Conservation (phyloP, 306 rosid species). For the Cucumis hystrix region DNA sequence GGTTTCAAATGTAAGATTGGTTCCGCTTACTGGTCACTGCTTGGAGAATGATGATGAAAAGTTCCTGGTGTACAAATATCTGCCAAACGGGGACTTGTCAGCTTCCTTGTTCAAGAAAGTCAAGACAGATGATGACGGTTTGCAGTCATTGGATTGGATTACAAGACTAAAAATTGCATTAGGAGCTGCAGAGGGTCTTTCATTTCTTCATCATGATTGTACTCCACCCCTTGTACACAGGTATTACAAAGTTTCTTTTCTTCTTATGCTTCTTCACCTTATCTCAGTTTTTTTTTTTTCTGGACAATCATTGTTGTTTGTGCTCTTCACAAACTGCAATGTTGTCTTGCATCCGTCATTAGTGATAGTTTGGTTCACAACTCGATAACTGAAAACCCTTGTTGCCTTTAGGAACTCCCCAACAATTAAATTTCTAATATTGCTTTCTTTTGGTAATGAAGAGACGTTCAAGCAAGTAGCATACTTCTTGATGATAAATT, state of each 20-base stretch:
- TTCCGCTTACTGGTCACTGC: slow-evolving; percentile 76
- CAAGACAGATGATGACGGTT: slow-evolving; percentile 39
- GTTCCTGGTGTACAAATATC: slow-evolving; percentile 60
- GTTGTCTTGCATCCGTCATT: neutral
- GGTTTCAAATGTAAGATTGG: slow-evolving; percentile 60
- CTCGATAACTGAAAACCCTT: neutral
- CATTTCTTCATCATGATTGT: slow-evolving; percentile 79
- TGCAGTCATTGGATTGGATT: slow-evolving; percentile 94
- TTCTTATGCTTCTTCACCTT: neutral
- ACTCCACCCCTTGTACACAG: slow-evolving; percentile 84
- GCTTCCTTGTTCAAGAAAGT: slow-evolving; percentile 47
- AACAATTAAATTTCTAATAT: slow-evolving; percentile 15
- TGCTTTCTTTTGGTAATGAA: slow-evolving; percentile 20
- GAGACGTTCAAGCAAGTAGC: slow-evolving; percentile 95
- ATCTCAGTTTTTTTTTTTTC: neutral
- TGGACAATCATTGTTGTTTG: neutral
- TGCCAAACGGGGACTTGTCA: slow-evolving; percentile 83
- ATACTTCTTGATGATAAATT: slow-evolving; percentile 90
- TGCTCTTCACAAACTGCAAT: neutral
- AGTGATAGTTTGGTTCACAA: neutral
- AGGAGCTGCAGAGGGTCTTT: slow-evolving; percentile 84
- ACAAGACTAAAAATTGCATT: slow-evolving; percentile 88
- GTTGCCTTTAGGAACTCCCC: neutral
- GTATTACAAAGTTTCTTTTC: slow-evolving; percentile 20
- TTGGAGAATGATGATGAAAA: slow-evolving; percentile 77